Base-by-base conservation (phyloP, 2,329 filamentous ascomycete species). In the Trichoderma koningii region DNA sequence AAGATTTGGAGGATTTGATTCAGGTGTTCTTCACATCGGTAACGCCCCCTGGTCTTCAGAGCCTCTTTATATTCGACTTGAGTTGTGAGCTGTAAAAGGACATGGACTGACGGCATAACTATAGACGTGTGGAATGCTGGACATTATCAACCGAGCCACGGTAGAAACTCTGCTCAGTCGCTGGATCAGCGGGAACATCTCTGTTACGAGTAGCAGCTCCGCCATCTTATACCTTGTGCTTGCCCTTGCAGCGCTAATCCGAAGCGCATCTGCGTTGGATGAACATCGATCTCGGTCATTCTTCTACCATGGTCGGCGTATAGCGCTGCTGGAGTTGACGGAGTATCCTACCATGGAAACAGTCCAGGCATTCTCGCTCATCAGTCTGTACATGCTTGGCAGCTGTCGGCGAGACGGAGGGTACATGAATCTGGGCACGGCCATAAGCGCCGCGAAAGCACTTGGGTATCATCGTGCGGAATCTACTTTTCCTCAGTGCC, bases 261-360 rank as follows among this genome's bases (percentile, higher is more conserved):
- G 55, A 3, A 48, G 55, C 19, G 28, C 38, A 34, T 59, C 55
- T 9, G 14, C 55, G 28, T 44, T 38, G 17, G 55, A 59, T 14
- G 9, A 10, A 2, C 28, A 48, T 10, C 55, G 55, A 28, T 48
- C 44, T 21, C 55, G 38, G 17, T 59, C 55, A n/a, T 59, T 59
- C 55, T 59, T 59, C 23, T 59, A 48, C 1, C 55, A 59, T 30
- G 55, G 55, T 6, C 44, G 55, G n/a, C 55, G 55, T 23, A 59
- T 59, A n/a, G 55, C 55, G 28, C 55, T 59, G 19, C 12, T 48
- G 14, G 44, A 59, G 6, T 10, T 59, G 15, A 48, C 55, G 12
- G 55, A 59, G 3, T 48, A 48, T 14, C 55, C 55, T 0, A 59
- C n/a, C 7, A 48, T 23, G 42, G 55, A 48, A n/a, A 59, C 55